Evolutionary conservation across 2,329 filamentous ascomycete species (phyloP).

Genomic region (Ophiocordyceps camponoti-floridani): DNA sequence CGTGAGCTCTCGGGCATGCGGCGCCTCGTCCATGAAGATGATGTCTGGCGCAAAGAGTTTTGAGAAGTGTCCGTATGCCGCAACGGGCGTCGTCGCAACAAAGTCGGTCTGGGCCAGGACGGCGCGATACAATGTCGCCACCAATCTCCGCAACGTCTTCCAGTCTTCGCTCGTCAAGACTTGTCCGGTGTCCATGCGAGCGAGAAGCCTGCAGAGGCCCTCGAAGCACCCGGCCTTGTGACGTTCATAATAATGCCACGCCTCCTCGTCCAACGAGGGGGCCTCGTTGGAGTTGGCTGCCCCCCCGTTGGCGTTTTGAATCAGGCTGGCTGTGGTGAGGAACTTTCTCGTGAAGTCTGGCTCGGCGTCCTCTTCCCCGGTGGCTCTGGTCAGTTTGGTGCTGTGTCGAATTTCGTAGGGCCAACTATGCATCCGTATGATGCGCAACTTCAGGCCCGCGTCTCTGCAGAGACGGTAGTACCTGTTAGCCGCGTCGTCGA

Average conservation of each 20-base stretch:
- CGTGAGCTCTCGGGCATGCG: constrained; percentile 26
- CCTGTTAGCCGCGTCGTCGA: constrained; percentile 24
- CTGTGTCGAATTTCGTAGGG: constrained; percentile 16
- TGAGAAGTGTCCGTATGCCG: constrained; percentile 17
- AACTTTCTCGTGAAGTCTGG: constrained; percentile 19
- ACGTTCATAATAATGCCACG: constrained; percentile 20
- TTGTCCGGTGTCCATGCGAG: constrained; percentile 10
- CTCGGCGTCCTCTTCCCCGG: background rate
- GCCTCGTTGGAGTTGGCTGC: constrained; percentile 9
- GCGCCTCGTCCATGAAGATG: constrained; percentile 63
- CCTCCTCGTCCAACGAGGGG: constrained; percentile 23
- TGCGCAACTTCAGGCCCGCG: constrained; percentile 14
- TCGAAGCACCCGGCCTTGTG: constrained; percentile 13
- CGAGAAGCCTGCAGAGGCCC: constrained; percentile 18
- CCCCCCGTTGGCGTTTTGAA: constrained; percentile 2
- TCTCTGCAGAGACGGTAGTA: constrained; percentile 18
- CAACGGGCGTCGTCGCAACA: constrained; percentile 27
- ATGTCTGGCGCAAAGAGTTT: constrained; percentile 60
- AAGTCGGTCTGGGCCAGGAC: constrained; percentile 22
- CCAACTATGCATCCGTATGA: constrained; percentile 23
- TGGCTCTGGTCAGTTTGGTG: constrained; percentile 9
- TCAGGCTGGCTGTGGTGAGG: constrained; percentile 10
- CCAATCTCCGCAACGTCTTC: constrained; percentile 12
- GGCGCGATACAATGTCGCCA: constrained; percentile 18
- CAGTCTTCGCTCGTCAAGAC: constrained; percentile 9